Base-by-base conservation (phyloP, 306 rosid species). In the Quercus dentata region DNA sequence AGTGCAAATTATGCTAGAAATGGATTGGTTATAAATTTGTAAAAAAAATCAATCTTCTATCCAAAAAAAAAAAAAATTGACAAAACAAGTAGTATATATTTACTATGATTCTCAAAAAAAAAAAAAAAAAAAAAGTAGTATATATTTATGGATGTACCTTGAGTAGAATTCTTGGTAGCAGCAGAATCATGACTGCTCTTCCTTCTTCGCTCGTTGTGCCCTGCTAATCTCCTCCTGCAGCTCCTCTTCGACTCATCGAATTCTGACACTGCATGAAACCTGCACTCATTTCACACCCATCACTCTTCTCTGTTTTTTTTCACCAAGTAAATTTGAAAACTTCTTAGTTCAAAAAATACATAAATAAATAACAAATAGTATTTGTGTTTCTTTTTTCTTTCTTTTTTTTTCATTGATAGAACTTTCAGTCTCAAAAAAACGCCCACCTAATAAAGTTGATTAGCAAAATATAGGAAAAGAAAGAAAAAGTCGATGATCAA, bases 201-300 rank as follows among this genome's bases (percentile, higher is more conserved):
- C 88, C 98, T 88, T 85, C 98, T 92, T 78, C 98, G 86, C 73
- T 94, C 94, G 55, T 94, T 94, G 80, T 94, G 98, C 12, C 98
- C 98, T n/a, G 98, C 98, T 52, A 94, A 78, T 88, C 98, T 91
- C 82, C 98, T 89, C 83, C 94, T 87, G 64, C 98, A 94, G 84
- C 98, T 94, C 80, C 98, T 92, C 86, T 94, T 94, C 6, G 97
- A 85, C 56, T 94, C 92, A 79, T 94, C 98, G 79, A 94, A 94
- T 81, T 94, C 98, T 10, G 97, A 87, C 71, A 92, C 89, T 59
- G 80, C 88, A 79, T 94, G 98, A 79, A 94, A 94, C 97, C 98
- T 94, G 79, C 56, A 63, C 23, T 28, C 23, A 74, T 68, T 58
- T 52, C 6, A 49, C 7, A 23, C 44, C 63, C 64, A 55, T 73